These are phyloP conservation scores for Litchi chinensis DNA, from an alignment of 345 rosid genomes.

Conservation along the genomic window DNA sequence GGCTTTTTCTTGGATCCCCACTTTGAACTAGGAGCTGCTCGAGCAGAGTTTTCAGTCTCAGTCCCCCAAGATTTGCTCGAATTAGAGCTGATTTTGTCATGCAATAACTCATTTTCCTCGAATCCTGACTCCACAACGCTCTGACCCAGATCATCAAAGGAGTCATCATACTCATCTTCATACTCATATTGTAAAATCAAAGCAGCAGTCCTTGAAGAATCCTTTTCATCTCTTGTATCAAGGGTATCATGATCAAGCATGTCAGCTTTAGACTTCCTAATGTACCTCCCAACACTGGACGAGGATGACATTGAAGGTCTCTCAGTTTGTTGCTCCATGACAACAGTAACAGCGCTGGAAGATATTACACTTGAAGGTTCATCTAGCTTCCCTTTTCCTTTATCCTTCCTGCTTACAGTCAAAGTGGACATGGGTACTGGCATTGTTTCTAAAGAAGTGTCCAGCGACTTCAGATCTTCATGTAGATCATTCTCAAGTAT, in stretches of 20 bases:
- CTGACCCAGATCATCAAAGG: conserved; percentile 91
- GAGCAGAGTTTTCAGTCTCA: conserved; percentile 37
- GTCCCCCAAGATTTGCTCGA: conserved; percentile 37
- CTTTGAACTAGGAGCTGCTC: conserved; percentile 41
- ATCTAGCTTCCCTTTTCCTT: conserved; percentile 77
- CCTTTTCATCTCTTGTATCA: conserved; percentile 51
- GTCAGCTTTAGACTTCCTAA: conserved; percentile 71
- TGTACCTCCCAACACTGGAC: conserved; percentile 65
- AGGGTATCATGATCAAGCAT: conserved; percentile 45
- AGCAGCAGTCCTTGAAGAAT: conserved; percentile 54
- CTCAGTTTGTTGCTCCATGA: conserved; percentile 30
- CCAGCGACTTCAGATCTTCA: conserved; percentile 65
- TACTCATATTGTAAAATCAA: conserved; percentile 77
- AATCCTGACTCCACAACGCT: conserved; percentile 65
- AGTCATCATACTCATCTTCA: conserved; percentile 96
- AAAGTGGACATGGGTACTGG: conserved; percentile 55
- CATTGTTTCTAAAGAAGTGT: conserved; percentile 62
- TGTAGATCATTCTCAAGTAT: conserved; percentile 93
- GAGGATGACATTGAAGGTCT: conserved; percentile 54
- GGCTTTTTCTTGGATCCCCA: conserved; percentile 88
- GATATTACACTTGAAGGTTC: conserved; percentile 43
- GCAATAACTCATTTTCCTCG: conserved; percentile 66
- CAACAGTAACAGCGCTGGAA: conserved; percentile 8
- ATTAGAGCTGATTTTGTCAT: conserved; percentile 39
- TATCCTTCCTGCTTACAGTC: conserved; percentile 52